Conservation (phyloP, 257 asterid genomes). For the Salvia miltiorrhiza region DNA sequence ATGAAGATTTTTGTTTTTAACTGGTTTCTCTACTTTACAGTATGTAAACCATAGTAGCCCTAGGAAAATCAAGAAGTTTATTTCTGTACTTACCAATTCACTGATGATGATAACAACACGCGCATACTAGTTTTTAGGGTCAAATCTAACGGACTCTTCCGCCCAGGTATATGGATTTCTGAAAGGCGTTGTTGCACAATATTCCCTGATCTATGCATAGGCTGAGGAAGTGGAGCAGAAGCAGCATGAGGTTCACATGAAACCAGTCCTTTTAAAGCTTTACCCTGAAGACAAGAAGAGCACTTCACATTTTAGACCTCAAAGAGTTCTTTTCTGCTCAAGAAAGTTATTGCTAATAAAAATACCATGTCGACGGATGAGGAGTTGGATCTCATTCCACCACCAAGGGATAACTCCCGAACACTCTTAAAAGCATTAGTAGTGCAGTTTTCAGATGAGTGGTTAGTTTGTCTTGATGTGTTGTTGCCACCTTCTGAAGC, state of each 20-base stretch:
- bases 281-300: constrained; percentile 47
- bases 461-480: constrained; percentile 29
- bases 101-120: constrained; percentile 62
- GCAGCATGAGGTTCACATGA: constrained; percentile 48
- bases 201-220: constrained; percentile 32
- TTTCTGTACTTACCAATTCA: constrained; percentile 62
- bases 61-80: constrained; percentile 8
- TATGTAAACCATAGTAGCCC: not conserved
- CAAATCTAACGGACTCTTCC: constrained; percentile 74
- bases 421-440: constrained; percentile 61
- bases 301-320: constrained; percentile 17
- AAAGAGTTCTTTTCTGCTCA: constrained; percentile 6
- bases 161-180: constrained; percentile 56
- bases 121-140: constrained; percentile 78
- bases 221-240: constrained; percentile 38
- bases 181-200: constrained; percentile 33
- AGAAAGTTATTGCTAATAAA: constrained; percentile 14
- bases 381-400: constrained; percentile 43
- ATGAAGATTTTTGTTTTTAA: not conserved
- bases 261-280: constrained; percentile 77
- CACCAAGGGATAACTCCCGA: constrained; percentile 52
- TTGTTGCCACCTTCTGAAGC: constrained; percentile 41
- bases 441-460: constrained; percentile 34
- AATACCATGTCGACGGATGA: constrained; percentile 73
- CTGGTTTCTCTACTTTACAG: not conserved